A percentile compares a stretch with the other conserved stretches of the same genome.
Conservation (phyloP, 495 filamentous ascomycete species). For the Corynascus novoguineensis region DNA sequence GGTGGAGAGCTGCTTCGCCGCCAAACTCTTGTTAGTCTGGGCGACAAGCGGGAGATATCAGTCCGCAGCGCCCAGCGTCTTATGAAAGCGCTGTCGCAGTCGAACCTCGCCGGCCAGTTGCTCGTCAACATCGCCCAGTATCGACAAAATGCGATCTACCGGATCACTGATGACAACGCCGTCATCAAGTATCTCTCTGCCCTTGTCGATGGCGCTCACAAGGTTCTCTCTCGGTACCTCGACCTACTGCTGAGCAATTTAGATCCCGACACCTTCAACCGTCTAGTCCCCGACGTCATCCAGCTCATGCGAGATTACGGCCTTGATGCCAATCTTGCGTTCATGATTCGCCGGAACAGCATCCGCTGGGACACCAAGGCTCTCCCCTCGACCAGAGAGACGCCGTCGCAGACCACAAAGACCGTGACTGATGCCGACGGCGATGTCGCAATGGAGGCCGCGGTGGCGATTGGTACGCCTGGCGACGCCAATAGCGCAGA, state of each 20-base stretch:
- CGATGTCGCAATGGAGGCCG: constrained; percentile 35
- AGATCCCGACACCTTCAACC: constrained; percentile 70
- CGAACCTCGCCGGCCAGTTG: constrained; percentile 66
- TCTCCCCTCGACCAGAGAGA: constrained; percentile 20
- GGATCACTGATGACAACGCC: constrained; percentile 56
- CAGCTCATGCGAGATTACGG: constrained; percentile 73
- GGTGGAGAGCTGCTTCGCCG: constrained; percentile 74
- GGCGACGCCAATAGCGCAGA: constrained; percentile 1
- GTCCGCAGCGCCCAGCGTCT: constrained; percentile 63
- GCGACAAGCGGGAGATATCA: constrained; percentile 69
- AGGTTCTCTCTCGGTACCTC: constrained; percentile 77
- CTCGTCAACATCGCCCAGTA: constrained; percentile 88
- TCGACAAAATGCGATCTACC: constrained; percentile 71
- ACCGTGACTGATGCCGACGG: constrained; percentile 35
- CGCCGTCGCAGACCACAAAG: constrained; percentile 22
- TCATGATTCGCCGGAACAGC: constrained; percentile 74
- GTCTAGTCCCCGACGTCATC: constrained; percentile 67
- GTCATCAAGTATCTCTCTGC: constrained; percentile 78
- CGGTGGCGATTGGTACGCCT: constrained; percentile 20
- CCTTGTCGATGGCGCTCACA: constrained; percentile 83
- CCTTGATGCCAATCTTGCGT: constrained; percentile 76
- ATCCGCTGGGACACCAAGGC: constrained; percentile 45
- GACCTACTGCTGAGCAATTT: constrained; percentile 81
- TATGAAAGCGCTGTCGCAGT: constrained; percentile 69
- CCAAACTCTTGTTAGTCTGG: constrained; percentile 68